Base-by-base conservation (phyloP, 805 yeast species). In the Komagataella kurtzmanii region DNA sequence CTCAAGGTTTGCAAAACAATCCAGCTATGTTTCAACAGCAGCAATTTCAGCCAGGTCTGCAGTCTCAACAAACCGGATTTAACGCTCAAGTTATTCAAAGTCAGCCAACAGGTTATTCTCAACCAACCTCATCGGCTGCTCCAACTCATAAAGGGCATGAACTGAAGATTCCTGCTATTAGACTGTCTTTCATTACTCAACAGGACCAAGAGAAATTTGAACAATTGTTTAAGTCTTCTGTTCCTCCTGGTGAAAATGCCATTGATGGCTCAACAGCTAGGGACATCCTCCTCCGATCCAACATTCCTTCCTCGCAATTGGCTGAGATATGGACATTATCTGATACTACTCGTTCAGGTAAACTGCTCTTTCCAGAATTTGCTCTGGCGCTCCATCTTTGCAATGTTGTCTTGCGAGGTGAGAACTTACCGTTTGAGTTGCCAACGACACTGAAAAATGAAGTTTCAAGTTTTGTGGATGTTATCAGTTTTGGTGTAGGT, bases 311-410 rank as follows among this genome's bases (percentile, higher is more conserved):
- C 2, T 73, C 77, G 23, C 79, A 83, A 46, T 73, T 91, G 58
- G 91, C 91, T 2, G 88, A 80, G 58, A 85, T 91, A 54, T 91
- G 98, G 98, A 81, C 85, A 21, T 71, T 91, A 53, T 78, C 95
- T n/a, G 98, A 91, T 62, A 83, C 95, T 2, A 85, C 82, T 58
- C 84, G 80, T 59, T 82, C 93, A 6, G 98, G 98, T 1, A 75
- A 80, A 52, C 76, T 91, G 54, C 68, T 91, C 58, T 91, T 90
- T 63, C 98, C 98, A 2, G 97, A 91, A 65, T 91, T 91, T 72
- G 95, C 95, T 14, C 72, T 91, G 57, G 89, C 96, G 17, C 80
- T 91, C 73, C 91, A 89, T 65, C 73, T 91, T 58, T 89, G 96
- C 63, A 85, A 86, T 58, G 67, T 80, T 60, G 85, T 84, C 0